These are phyloP conservation scores for Mycena citricolor DNA, from an alignment of 1,284 basidiomycete genomes.

Conservation along the genomic window DNA sequence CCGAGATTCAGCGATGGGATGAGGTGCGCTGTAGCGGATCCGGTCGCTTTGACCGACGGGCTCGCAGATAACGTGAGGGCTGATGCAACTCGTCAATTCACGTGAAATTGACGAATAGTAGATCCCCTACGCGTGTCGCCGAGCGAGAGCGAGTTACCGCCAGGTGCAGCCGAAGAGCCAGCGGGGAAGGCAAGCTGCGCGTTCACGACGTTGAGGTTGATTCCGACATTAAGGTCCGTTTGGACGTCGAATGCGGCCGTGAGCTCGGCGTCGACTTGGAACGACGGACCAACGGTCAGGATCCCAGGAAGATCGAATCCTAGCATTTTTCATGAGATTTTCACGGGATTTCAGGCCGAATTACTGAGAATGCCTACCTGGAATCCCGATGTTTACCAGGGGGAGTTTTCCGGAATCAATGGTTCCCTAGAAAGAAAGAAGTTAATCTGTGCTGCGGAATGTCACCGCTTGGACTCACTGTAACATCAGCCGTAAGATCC, in stretches of 20 bases:
- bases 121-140: constrained; percentile 36
- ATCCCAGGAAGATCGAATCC: constrained; percentile 38
- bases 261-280: constrained; percentile 12
- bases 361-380: constrained; percentile 30
- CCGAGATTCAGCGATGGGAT: constrained; percentile 48
- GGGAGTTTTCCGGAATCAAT: constrained; percentile 32
- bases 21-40: constrained; percentile 44
- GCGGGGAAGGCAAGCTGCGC: constrained; percentile 14
- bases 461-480: constrained; percentile 15
- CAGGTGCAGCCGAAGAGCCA: background rate
- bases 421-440: constrained; percentile 2
- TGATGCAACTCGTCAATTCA: no score
- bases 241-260: constrained; percentile 12
- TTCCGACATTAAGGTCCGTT: constrained; percentile 27
- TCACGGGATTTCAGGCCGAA: no score
- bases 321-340: no score
- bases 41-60: constrained; percentile 38
- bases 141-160: constrained; percentile 22
- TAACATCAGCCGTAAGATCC: constrained; percentile 24
- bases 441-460: background rate
- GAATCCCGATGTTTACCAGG: constrained; percentile 38
- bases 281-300: constrained; percentile 12
- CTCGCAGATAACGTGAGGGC: constrained; percentile 42
- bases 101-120: constrained; percentile 3
- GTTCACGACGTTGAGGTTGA: constrained; percentile 27